Evolutionary conservation across 805 yeast species (phyloP), one percentile per base, ranked within the genome.

Genomic region (Candida palmyrensis): DNA sequence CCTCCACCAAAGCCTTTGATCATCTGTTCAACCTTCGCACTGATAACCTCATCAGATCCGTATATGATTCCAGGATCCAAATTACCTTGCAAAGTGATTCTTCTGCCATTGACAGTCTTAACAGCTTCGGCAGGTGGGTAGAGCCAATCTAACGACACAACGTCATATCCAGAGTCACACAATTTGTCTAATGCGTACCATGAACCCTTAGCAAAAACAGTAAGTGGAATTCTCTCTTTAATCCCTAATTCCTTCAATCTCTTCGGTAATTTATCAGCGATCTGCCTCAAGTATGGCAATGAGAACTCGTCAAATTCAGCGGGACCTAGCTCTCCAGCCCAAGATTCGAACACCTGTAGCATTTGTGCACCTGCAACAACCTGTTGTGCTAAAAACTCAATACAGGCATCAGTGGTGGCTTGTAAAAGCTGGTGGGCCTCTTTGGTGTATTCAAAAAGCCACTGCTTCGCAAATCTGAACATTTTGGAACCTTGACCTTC

Each of bases 351-450:
- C 22, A 92, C 88, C 62, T 92, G 98, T 40, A 92, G 71, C 80
- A 92, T 88, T 66, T 92, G 98, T 22, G 97, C 97, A 47, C 98
- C 98, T 2, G 98, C 98, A 45, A 79, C 77, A 28, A 92, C 96
- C 62, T 92, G 98, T 49, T 81, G 84, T 3, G 95, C 95, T 50
- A 92, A 71, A 53, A 90, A 92, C 56, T 90, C 97, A 24, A 90
- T 68, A 35, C 96, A 92, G 18, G 84, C 87, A 40, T 86, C 90
- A 16, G 97, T 82, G 42, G 82, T 78, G 37, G 77, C 79, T 55
- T 80, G 84, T 41, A 92, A 66, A 38, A 92, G 63, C 45, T 66
- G 57, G 47, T 85, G 86, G 3, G 92, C 64, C 31, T 75, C 80
- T 37, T 78, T 75, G 18, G 94, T 84, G 54, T 79, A 77, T 50